Evolutionary conservation across 2,329 filamentous ascomycete genomes (phyloP).

Genomic region (Exophiala lecanii-corni): DNA sequence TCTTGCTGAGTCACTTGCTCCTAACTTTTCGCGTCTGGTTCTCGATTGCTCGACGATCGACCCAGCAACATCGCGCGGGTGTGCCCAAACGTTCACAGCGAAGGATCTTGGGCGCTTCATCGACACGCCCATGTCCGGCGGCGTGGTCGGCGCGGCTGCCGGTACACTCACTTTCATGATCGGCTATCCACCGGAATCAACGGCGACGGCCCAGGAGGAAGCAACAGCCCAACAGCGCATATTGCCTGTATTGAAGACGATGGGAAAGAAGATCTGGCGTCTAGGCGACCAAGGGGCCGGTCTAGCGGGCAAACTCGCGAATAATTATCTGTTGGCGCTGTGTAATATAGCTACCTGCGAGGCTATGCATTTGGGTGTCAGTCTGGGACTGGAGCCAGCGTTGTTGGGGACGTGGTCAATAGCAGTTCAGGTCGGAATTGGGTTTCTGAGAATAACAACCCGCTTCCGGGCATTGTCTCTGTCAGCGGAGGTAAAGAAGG

Average conservation of each 20-base stretch:
- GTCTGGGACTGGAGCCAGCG: conserved; percentile 58
- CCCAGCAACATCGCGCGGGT: conserved; percentile 71
- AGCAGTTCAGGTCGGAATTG: not conserved
- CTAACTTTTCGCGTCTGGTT: conserved; percentile 64
- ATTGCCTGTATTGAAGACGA: conserved; percentile 65
- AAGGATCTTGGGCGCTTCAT: conserved; percentile 62
- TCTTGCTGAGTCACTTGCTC: conserved; percentile 17
- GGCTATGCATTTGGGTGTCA: conserved; percentile 60
- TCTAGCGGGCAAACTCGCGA: conserved; percentile 79
- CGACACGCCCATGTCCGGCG: conserved; percentile 94
- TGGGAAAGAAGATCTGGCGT: conserved; percentile 82
- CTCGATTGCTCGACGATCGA: conserved; percentile 98
- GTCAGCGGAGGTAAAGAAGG: no score
- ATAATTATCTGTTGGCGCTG: not conserved
- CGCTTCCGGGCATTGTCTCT: not conserved
- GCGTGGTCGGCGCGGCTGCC: conserved; percentile 80
- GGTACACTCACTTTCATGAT: conserved; percentile 95
- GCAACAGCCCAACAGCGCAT: conserved; percentile 56
- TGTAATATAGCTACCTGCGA: conserved; percentile 55
- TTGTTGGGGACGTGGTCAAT: conserved; percentile 48
- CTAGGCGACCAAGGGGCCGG: conserved; percentile 79
- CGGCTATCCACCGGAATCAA: conserved; percentile 41
- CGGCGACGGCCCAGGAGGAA: conserved; percentile 37
- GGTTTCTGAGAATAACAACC: not conserved
- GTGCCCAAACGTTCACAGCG: conserved; percentile 62